These are phyloP conservation scores for Plectosphaerella plurivora DNA, from an alignment of 2,329 filamentous ascomycete species.

Conservation along the genomic window DNA sequence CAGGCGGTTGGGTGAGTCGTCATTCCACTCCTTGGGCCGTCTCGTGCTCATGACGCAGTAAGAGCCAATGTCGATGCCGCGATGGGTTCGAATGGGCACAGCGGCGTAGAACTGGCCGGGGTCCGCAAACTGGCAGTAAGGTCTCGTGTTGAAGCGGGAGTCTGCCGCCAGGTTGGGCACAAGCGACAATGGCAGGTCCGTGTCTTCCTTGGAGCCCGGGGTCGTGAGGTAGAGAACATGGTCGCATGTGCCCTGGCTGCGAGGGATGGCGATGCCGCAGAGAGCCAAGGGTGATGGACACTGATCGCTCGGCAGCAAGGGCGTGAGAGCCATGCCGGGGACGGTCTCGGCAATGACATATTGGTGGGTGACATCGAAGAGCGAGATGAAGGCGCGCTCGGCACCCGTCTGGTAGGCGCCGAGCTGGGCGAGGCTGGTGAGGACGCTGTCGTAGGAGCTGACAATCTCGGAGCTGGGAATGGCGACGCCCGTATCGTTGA, in stretches of 20 bases:
- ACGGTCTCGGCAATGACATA: constrained; percentile 4
- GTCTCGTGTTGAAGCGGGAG: constrained; percentile 19
- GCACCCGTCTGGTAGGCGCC: constrained; percentile 32
- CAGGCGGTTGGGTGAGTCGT: constrained; percentile 17
- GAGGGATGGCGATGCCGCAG: constrained; percentile 25
- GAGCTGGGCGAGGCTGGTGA: constrained; percentile 45
- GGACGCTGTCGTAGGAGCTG: constrained; percentile 25
- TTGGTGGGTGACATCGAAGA: constrained; percentile 2
- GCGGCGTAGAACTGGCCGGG: constrained; percentile 32
- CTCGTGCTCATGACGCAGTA: constrained; percentile 21
- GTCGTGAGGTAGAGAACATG: constrained; percentile 11
- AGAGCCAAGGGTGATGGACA: constrained; percentile 6
- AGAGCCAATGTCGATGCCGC: constrained; percentile 37
- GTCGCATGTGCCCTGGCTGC: constrained; percentile 22
- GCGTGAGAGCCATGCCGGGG: neutral
- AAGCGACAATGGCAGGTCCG: constrained; percentile 24
- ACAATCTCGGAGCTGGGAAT: constrained; percentile 14
- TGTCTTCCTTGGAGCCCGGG: neutral
- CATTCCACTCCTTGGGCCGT: constrained; percentile 15
- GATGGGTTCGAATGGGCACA: constrained; percentile 32
- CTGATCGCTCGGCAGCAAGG: neutral
- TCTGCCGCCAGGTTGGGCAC: constrained; percentile 27
- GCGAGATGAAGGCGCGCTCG: constrained; percentile 1
- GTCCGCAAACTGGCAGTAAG: constrained; percentile 16
- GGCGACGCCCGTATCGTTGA: constrained; percentile 13